These are phyloP conservation scores for Fusarium concolor DNA, from an alignment of 2,329 filamentous ascomycete genomes.

Conservation along the genomic window DNA sequence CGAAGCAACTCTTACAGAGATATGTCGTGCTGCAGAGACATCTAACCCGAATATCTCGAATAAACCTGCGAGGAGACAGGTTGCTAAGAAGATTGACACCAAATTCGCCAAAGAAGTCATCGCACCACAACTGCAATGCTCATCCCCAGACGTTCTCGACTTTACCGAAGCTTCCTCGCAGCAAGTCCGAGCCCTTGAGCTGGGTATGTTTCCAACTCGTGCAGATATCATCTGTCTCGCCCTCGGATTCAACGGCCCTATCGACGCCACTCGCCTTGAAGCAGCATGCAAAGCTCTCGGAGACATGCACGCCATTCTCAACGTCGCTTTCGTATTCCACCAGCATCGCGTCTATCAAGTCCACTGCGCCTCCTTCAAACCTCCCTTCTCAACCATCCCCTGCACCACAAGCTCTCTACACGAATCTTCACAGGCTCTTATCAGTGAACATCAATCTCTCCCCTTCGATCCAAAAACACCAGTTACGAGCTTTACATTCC, in stretches of 20 bases:
- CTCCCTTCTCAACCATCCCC: conserved; percentile 58
- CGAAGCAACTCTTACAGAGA: conserved; percentile 57
- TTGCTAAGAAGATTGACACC: conserved; percentile 42
- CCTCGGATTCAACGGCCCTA: conserved; percentile 59
- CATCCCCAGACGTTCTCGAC: conserved; percentile 58
- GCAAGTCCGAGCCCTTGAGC: conserved; percentile 62
- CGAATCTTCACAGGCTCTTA: conserved; percentile 54
- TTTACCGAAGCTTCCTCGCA: conserved; percentile 61
- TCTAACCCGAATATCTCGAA: conserved; percentile 7
- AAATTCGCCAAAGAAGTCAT: conserved; percentile 56
- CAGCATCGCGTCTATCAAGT: conserved; percentile 62
- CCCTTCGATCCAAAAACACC: conserved; percentile 57
- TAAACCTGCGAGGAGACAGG: background rate
- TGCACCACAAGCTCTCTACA: conserved; percentile 56
- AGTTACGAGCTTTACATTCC: conserved; percentile 62
- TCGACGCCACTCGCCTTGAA: conserved; percentile 58
- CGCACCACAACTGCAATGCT: conserved; percentile 57
- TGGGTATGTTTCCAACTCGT: conserved; percentile 57
- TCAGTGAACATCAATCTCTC: conserved; percentile 57
- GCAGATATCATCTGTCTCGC: conserved; percentile 62
- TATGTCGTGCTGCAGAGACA: conserved; percentile 54
- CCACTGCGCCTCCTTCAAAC: conserved; percentile 56
- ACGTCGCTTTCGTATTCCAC: conserved; percentile 64
- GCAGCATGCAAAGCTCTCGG: conserved; percentile 59
- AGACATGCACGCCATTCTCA: conserved; percentile 62